phyloP scores from a whole-genome alignment of 768 basidiomycete genomes.

The Mycena capillaripes region DNA sequence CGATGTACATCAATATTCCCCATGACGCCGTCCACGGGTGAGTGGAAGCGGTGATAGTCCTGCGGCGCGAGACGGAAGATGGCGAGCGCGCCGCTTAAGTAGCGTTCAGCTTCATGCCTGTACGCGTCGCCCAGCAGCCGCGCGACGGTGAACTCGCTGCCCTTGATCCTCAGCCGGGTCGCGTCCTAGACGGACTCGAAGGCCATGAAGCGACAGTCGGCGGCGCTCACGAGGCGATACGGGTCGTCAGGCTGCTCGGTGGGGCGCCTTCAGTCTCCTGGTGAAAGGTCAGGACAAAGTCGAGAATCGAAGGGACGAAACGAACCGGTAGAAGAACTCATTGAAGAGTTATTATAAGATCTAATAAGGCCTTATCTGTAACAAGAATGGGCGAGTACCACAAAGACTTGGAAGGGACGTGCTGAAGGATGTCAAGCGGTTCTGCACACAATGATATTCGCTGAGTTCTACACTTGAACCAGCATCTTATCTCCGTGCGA shows the following conservation, averaged over 20 bases:
- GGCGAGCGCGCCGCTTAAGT: slow-evolving; percentile 84
- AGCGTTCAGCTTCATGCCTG: slow-evolving; percentile 76
- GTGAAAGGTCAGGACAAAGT: slow-evolving; percentile 23
- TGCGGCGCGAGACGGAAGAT: slow-evolving; percentile 95
- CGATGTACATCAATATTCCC: slow-evolving; percentile 85
- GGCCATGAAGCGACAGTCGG: slow-evolving; percentile 96
- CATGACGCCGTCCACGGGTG: slow-evolving; percentile 86
- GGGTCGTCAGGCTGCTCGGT: slow-evolving; percentile 81
- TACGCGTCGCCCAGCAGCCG: slow-evolving; percentile 87
- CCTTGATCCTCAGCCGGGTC: slow-evolving; percentile 96
- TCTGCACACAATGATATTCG: slow-evolving; percentile 99
- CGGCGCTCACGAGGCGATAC: slow-evolving; percentile 85
- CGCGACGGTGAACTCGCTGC: slow-evolving; percentile 89
- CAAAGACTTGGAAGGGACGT: slow-evolving; percentile 44
- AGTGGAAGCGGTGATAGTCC: slow-evolving; percentile 96
- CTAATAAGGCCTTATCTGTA: too few species aligned
- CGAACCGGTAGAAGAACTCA: slow-evolving; percentile 86
- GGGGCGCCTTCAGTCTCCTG: slow-evolving; percentile 92
- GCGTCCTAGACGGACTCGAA: slow-evolving; percentile 91
- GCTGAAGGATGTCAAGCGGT: slow-evolving; percentile 91
- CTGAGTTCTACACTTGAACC: slow-evolving; percentile 78
- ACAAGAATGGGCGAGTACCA: slow-evolving; percentile 4
- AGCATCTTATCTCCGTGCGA: slow-evolving; percentile 23
- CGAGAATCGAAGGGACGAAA: not conserved
- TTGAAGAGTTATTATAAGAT: slow-evolving; percentile 91